Conservation (phyloP, 495 filamentous ascomycete species). For the Hypoxylon rickii region DNA sequence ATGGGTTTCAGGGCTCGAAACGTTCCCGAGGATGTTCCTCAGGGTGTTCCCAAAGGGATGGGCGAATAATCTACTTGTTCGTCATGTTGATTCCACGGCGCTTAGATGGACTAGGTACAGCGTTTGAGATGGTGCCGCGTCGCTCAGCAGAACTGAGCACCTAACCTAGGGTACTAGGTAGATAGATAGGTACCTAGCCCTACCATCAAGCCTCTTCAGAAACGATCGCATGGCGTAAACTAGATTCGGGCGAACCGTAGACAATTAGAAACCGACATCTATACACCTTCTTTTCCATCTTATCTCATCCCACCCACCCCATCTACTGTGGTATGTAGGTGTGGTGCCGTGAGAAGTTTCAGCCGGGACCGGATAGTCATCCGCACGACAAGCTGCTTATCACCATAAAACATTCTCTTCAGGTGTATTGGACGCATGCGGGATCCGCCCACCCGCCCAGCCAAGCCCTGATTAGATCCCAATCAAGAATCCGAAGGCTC, state of each 20-base stretch:
- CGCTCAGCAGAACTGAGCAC: slow-evolving; percentile 9
- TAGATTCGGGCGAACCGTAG: background rate
- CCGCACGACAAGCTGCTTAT: background rate
- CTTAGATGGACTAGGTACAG: background rate
- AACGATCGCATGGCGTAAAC: slow-evolving; percentile 22
- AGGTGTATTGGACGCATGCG: slow-evolving; percentile 3
- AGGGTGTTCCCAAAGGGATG: slow-evolving; percentile 9
- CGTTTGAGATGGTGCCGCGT: background rate
- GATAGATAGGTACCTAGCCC: slow-evolving; percentile 15
- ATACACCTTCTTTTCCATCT: slow-evolving; percentile 2
- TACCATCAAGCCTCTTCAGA: background rate
- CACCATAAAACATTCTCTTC: background rate
- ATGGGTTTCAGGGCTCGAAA: slow-evolving; percentile 30
- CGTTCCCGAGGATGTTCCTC: too few species aligned
- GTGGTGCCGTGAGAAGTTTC: background rate
- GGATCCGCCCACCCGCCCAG: slow-evolving; percentile 6
- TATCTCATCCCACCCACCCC: background rate
- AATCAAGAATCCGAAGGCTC: slow-evolving; percentile 4
- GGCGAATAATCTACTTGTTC: background rate
- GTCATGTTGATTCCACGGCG: background rate
- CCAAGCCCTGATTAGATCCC: slow-evolving; percentile 15
- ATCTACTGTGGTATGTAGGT: background rate
- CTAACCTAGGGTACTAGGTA: too few species aligned
- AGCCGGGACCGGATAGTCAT: slow-evolving; percentile 2
- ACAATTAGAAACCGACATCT: background rate